Base-by-base conservation (phyloP, 2,329 filamentous ascomycete species). In the Aspergillus fumigatiaffinis region DNA sequence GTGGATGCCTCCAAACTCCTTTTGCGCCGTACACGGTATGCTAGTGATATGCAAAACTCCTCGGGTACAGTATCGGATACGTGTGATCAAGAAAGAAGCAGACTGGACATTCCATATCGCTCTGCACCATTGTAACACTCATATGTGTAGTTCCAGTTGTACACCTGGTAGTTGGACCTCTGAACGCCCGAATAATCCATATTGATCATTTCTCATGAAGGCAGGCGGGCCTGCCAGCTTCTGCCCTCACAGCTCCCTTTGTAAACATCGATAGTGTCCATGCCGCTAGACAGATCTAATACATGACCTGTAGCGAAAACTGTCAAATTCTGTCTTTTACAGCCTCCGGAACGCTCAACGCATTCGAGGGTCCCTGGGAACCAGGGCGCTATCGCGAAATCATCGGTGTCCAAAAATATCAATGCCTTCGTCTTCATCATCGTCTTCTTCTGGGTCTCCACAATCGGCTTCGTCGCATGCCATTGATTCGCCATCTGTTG, bases 391-490 rank as follows among this genome's bases (percentile, higher is more conserved):
- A 12, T 23, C 38, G 42, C 20, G 47, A 44, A 32, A 56, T 76
- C 68, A 83, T 60, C 78, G 74, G 70, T 84, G 82, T 10, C 81
- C 82, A 64, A 82, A 79, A 56, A 83, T 74, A 57, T 79, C 77
- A 63, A 82, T 81, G 32, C 70, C 65, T 66, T 83, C 79, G 55
- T 75, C 73, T 2, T 80, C 79, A 1, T 78, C 77, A 5, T 77
- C 77, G 12, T 74, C 73, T 9, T 70, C 69, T 17, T 75, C 72
- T 41, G 73, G 71, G 21, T 61, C 76, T 49, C 73, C 73, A 57
- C 56, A 61, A 9, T 60, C 58, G 63, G 65, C 7, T 17, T 38
- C 61, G 60, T 35, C 53, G 50, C 35, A 49, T 29, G 21, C 44
- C 25, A 59, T 61, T 12, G 44, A 59, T 5, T 62, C 68, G 14